Base-by-base conservation (phyloP, 805 yeast species). In the Sungouiozyma ichnusensis region DNA sequence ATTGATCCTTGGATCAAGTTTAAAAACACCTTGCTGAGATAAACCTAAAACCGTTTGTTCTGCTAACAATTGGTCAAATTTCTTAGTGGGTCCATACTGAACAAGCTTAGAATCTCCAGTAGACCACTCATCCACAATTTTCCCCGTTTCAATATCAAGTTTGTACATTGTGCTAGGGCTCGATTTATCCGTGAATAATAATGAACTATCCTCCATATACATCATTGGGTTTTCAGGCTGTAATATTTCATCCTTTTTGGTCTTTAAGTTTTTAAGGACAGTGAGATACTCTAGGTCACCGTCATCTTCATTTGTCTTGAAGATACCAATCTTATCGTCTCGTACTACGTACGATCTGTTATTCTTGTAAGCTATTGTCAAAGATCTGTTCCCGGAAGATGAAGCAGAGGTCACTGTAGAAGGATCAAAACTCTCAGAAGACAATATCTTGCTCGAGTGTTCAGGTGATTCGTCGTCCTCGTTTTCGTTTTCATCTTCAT, bases 81-180 rank as follows among this genome's bases (percentile, higher is more conserved):
- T 86, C 39, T 71, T 62, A n/a, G 76, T 68, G 3, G 94, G 88
- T 2, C 81, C 82, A 57, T 77, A 79, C 24, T 73, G 68, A 15
- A 72, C 73, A 20, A 79, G 67, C 16, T 77, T 68, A 19, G 63
- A 63, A 16, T 59, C 67, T 40, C 72, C 72, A 16, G 82, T 68
- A 31, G 71, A 64, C 92, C 94, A 87, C 55, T 85, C 92, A 57
- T 87, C 95, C n/a, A 87, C 81, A 41, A 87, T 72, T 54, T 79
- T 68, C 13, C 95, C 96, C 44, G 77, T 71, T 54, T 75, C 82
- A 38, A 87, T 62, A 64, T 87, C 96, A 86, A 86, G 74, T 50
- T 76, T 74, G 63, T 72, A 84, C 38, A 87, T 57, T 24, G 66
- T 69, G 35, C 68, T 64, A 17, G 54, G 53, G 34, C 69, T 63